Conservation (phyloP, 106 monocot genomes). For the Dendrobium catenatum region DNA sequence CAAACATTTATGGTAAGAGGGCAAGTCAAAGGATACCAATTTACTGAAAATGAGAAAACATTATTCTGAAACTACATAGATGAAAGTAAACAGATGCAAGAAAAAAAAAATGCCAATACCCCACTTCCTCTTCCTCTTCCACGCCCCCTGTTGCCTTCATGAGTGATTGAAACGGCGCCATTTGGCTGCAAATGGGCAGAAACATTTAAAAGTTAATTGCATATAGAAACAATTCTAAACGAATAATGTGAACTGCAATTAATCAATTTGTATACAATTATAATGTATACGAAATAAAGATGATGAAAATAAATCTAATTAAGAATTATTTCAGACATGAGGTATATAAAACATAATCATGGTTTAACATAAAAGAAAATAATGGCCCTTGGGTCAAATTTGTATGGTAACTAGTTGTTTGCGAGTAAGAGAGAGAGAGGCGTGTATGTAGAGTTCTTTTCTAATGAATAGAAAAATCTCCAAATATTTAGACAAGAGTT, state of each 20-base stretch:
- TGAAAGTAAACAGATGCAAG: background rate
- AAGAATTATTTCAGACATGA: background rate
- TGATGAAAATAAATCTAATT: background rate
- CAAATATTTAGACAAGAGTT: too few species aligned
- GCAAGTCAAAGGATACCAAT: background rate
- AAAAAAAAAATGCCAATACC: background rate
- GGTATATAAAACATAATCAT: background rate
- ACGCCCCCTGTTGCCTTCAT: constrained; percentile 20
- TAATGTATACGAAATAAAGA: background rate
- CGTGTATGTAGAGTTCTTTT: too few species aligned
- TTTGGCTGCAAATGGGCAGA: constrained; percentile 16
- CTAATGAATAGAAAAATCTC: too few species aligned
- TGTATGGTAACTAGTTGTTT: background rate
- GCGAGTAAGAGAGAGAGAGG: too few species aligned
- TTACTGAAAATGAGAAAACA: background rate
- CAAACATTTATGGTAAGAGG: background rate
- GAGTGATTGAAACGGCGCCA: constrained; percentile 7
- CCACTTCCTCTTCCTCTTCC: constrained; percentile 23
- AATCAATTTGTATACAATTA: background rate
- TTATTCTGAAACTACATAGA: background rate
- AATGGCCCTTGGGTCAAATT: background rate
- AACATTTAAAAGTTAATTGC: background rate
- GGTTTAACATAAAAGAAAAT: background rate
- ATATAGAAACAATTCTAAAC: background rate
- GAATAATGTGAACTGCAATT: background rate